Base-by-base conservation (phyloP, 352 stramenopile genomes). In the Globisporangium alternatum region DNA sequence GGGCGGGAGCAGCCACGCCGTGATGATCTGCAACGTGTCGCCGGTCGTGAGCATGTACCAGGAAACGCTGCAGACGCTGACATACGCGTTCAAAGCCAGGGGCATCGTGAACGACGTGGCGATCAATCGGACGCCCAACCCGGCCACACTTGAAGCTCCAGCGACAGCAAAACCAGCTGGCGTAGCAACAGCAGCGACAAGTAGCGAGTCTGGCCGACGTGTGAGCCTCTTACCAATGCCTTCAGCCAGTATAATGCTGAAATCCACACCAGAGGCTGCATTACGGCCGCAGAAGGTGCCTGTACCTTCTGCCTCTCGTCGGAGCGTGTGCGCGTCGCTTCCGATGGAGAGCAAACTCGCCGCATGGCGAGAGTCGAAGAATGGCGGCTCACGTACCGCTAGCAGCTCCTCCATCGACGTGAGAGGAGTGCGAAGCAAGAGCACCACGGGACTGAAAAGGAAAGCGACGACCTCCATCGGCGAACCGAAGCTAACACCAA, bases 21-120 rank as follows among this genome's bases (percentile, higher is more conserved):
- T 84, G 6, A 68, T 84, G 76, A 69, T 84, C 64, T 84, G 69
- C 56, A 77, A 80, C 44, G 62, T 81, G 43, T 68, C 74, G 1
- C 61, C 67, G 7, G 54, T 47, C 15, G 45, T 55, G 13, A 59
- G 30, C 1, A 65, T 71, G 69, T 72, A 75, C 37, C 65, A 72
- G n/a, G 70, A 80, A 35, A 70, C 71, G 37, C 56, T 82, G 7
- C 69, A 80, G 33, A 80, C 76, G 21, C 70, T 81, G 49, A 71
- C 76, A 30, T 78, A 80, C 52, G 76, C 76, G 12, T 61, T 56
- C 1, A 80, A 84, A 53, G 74, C 67, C 19, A 65, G 68, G 25
- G 74, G 69, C 4, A 71, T 79, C 48, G 69, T 74, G 9, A 72
- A 72, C 51, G 49, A 73, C 10, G 70, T 77, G 10, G 51, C 28